These are phyloP conservation scores for Spizellomyces sp. DNA, from an alignment of 192 early-diverging fungal species.

Conservation along the genomic window DNA sequence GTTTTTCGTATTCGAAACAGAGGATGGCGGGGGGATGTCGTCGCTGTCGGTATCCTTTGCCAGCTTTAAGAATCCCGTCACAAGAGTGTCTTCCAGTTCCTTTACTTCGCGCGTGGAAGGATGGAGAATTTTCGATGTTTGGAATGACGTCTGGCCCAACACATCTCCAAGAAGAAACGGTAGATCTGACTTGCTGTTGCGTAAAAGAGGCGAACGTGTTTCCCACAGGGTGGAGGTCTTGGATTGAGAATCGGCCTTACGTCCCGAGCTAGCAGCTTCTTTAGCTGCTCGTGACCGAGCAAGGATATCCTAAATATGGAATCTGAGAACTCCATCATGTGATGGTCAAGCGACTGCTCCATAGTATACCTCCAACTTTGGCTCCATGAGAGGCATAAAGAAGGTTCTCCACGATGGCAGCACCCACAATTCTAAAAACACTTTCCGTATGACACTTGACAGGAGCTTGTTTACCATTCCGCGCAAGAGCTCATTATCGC, in stretches of 20 bases:
- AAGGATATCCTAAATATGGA: conserved; percentile 16
- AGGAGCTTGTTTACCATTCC: conserved; percentile 53
- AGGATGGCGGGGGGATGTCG: not conserved
- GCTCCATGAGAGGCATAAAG: conserved; percentile 58
- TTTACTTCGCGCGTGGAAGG: not conserved
- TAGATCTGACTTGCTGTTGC: conserved; percentile 2
- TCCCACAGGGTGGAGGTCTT: conserved; percentile 33
- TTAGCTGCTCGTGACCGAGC: conserved; percentile 22
- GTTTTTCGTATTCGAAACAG: not conserved
- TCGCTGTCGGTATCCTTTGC: conserved; percentile 19
- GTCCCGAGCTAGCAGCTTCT: not conserved
- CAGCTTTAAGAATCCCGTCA: conserved; percentile 27
- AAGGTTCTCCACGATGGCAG: conserved; percentile 55
- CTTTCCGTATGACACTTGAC: conserved; percentile 41
- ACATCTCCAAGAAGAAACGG: conserved; percentile 17
- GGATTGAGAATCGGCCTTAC: conserved; percentile 10
- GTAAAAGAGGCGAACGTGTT: conserved; percentile 21
- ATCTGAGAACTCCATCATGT: not conserved
- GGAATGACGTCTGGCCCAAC: conserved; percentile 7
- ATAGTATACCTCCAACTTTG: conserved; percentile 34
- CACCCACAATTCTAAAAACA: conserved; percentile 62
- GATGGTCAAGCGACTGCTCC: no score
- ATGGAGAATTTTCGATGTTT: conserved; percentile 10
- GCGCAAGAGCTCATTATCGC: conserved; percentile 50
- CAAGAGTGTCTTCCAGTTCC: conserved; percentile 27